Evolutionary conservation across 805 yeast species (phyloP), one percentile per base, ranked within the genome.

Genomic region (Metschnikowia anglica): DNA sequence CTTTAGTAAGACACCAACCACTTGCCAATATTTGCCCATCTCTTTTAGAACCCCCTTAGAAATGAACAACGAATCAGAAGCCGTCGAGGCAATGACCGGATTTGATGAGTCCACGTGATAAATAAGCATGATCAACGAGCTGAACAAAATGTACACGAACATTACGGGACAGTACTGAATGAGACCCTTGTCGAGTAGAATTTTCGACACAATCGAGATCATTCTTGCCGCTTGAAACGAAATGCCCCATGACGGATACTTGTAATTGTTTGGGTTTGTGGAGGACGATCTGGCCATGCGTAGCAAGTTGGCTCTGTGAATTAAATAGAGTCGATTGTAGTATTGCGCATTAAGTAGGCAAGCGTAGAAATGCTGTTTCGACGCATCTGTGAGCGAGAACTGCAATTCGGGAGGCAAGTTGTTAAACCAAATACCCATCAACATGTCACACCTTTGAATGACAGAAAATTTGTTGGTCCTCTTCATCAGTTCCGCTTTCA

Each of bases 211-310:
- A 32, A 77, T 70, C 4, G 85, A 75, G 48, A 85, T 80, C 79
- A 83, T 80, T 54, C 86, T 78, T 1, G 93, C 88, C 1, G 90
- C 86, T 60, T 83, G 88, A 69, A 84, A 85, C 2, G 88, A 85
- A 44, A 85, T 83, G 8, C 89, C 87, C 83, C 87, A 80, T n/a
- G 85, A 77, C 5, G 88, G 87, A 57, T 80, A 81, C 51, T 58
- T 70, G 63, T 63, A 72, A 55, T 68, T 72, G 49, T 61, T 65
- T 12, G 73, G 72, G 41, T 62, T 62, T 1, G 71, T 62, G 2
- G 72, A 62, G 9, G 64, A 61, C 18, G 70, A 62, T 42, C 64
- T 55, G 15, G 75, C 75, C 75, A 70, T 72, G 44, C 76, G 66
- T 26, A 76, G 63, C 55, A 83, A 77, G 54, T 83, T 83, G 5